These are phyloP conservation scores for Takakia lepidozioides DNA, from an alignment of 225 moss, liverwort and hornwort genomes.

Conservation along the genomic window DNA sequence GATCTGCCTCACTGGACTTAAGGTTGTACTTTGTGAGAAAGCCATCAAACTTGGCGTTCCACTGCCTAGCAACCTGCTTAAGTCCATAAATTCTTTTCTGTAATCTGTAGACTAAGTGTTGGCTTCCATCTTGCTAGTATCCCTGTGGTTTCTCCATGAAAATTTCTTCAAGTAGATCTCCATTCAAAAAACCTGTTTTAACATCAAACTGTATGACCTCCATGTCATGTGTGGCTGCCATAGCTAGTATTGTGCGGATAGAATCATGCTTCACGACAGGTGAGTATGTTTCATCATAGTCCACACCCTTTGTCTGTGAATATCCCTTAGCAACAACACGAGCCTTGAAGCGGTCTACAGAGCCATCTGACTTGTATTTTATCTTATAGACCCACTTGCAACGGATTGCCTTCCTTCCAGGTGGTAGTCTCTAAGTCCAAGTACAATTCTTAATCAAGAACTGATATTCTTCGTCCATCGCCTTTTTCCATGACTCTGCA, in stretches of 20 bases:
- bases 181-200: not conserved
- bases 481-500: not conserved
- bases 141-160: not conserved
- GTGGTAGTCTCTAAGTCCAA: not conserved
- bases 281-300: not conserved
- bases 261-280: not conserved
- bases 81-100: not conserved
- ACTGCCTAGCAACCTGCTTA: not conserved
- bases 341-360: too few species aligned
- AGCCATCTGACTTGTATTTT: not conserved
- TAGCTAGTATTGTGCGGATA: conserved; percentile 5
- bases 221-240: not conserved
- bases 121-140: not conserved
- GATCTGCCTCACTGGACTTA: not conserved
- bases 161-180: not conserved
- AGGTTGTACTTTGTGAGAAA: not conserved
- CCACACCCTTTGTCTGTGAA: not conserved
- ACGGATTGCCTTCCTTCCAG: not conserved
- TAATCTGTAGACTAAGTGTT: not conserved
- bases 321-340: not conserved
- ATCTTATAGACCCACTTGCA: conserved; percentile 1
- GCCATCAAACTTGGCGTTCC: not conserved
- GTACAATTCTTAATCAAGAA: not conserved
- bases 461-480: not conserved
- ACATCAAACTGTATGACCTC: not conserved